Conservation (phyloP, 352 stramenopile genomes). For the Phytophthora aleatoria region DNA sequence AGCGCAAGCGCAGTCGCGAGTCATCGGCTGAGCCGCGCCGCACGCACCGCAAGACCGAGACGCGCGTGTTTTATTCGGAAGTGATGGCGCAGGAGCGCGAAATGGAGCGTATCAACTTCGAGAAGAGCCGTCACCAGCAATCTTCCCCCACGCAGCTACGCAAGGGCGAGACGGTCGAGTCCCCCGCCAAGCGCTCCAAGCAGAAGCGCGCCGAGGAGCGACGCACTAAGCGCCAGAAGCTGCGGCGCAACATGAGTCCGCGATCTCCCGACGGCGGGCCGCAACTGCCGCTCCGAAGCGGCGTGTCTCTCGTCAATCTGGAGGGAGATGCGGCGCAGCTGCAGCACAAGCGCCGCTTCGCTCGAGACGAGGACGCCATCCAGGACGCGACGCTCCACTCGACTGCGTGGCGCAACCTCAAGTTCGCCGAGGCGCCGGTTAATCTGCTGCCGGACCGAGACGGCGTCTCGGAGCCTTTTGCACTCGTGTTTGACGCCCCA, state of each 20-base stretch:
- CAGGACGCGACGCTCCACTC: slow-evolving; percentile 56
- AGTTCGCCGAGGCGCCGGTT: slow-evolving; percentile 29
- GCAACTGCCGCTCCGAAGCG: slow-evolving; percentile 24
- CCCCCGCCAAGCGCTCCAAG: slow-evolving; percentile 34
- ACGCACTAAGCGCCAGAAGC: slow-evolving; percentile 50
- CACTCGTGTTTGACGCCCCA: slow-evolving; percentile 37
- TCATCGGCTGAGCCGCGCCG: slow-evolving; percentile 16
- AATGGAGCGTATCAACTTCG: slow-evolving; percentile 48
- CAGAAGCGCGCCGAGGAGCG: slow-evolving; percentile 57
- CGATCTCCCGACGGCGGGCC: slow-evolving; percentile 48
- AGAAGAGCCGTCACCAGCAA: slow-evolving; percentile 32
- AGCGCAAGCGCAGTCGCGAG: slow-evolving; percentile 19
- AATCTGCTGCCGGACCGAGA: slow-evolving; percentile 51
- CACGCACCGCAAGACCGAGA: slow-evolving; percentile 35
- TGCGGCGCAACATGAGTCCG: slow-evolving; percentile 50
- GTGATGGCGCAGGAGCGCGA: slow-evolving; percentile 62
- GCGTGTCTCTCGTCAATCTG: slow-evolving; percentile 32
- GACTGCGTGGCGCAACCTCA: slow-evolving; percentile 64
- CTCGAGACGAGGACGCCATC: slow-evolving; percentile 43
- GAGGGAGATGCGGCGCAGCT: slow-evolving; percentile 9
- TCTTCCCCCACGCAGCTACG: slow-evolving; percentile 27
- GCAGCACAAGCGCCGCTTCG: slow-evolving; percentile 31
- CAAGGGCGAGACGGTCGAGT: slow-evolving; percentile 45
- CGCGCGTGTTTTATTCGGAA: slow-evolving; percentile 51
- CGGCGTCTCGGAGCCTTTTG: slow-evolving; percentile 38